Conservation (phyloP, 768 basidiomycete species). For the Pulveroboletus sp. region DNA sequence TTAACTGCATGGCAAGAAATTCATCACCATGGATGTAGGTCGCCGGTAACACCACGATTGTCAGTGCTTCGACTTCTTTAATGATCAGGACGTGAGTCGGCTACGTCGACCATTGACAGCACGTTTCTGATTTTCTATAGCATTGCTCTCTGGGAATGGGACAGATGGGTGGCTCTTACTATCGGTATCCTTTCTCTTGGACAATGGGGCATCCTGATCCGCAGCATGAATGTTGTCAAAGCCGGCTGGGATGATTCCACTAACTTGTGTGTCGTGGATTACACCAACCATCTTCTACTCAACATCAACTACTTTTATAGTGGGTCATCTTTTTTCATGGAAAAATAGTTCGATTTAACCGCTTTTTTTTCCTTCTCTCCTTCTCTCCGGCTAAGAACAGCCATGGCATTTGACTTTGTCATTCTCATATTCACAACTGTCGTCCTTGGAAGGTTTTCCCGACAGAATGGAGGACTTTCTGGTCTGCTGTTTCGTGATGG, state of each 20-base stretch:
- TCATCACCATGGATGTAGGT: conserved; percentile 13
- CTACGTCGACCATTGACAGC: conserved; percentile 7
- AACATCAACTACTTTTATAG: conserved; percentile 69
- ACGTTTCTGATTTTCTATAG: conserved; percentile 34
- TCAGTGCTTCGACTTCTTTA: conserved; percentile 44
- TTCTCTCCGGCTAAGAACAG: conserved; percentile 28
- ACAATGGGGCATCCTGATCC: conserved; percentile 64
- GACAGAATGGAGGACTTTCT: conserved; percentile 57
- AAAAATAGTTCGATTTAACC: not conserved
- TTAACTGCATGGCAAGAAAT: not conserved
- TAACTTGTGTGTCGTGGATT: conserved; percentile 45
- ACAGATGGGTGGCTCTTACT: conserved; percentile 42
- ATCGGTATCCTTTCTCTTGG: conserved; percentile 53
- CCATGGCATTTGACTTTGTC: conserved; percentile 64
- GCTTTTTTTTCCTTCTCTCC: not conserved
- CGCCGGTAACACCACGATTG: conserved; percentile 26
- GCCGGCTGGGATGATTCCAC: conserved; percentile 46
- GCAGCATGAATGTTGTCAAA: conserved; percentile 61
- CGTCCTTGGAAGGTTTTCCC: conserved; percentile 41
- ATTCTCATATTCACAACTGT: conserved; percentile 54
- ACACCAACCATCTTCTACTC: conserved; percentile 52
- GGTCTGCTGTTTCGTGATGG: conserved; percentile 70
- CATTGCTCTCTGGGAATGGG: conserved; percentile 67
- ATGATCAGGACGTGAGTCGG: conserved; percentile 59
- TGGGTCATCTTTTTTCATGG: conserved; percentile 29